Evolutionary conservation across 768 basidiomycete genomes (phyloP).

Genomic region (Paxillus ammoniavirescens): DNA sequence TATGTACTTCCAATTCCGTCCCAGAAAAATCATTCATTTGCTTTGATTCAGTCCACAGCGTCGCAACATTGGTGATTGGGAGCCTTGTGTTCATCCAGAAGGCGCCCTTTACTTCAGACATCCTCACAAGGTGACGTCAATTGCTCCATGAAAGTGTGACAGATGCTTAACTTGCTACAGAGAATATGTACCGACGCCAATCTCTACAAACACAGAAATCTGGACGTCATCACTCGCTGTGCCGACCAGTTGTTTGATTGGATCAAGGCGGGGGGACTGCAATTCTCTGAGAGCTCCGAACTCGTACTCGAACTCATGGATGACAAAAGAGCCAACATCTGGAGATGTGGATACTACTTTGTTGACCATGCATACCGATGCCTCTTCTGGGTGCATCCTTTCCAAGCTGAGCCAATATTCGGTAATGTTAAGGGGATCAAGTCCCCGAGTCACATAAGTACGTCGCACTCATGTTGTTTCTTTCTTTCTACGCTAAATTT

Average conservation of each 20-base stretch:
- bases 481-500: background rate
- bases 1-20: background rate
- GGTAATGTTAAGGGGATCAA: slow-evolving; percentile 38
- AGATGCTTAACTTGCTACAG: slow-evolving; percentile 20
- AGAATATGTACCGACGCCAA: slow-evolving; percentile 39
- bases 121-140: slow-evolving; percentile 33
- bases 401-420: slow-evolving; percentile 31
- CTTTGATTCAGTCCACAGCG: background rate
- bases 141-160: background rate
- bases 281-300: background rate
- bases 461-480: background rate
- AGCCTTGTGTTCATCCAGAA: slow-evolving; percentile 47
- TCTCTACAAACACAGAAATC: background rate
- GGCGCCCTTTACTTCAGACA: slow-evolving; percentile 54
- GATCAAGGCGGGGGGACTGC: background rate
- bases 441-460: slow-evolving; percentile 8
- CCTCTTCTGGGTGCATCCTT: slow-evolving; percentile 48
- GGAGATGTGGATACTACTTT: slow-evolving; percentile 39
- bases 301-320: slow-evolving; percentile 2
- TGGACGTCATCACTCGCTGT: background rate
- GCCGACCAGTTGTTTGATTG: background rate
- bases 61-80: slow-evolving; percentile 37
- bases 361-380: slow-evolving; percentile 39
- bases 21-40: background rate
- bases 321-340: background rate